phyloP scores from a whole-genome alignment of 2,329 filamentous ascomycete genomes.

The Fusarium sp. region DNA sequence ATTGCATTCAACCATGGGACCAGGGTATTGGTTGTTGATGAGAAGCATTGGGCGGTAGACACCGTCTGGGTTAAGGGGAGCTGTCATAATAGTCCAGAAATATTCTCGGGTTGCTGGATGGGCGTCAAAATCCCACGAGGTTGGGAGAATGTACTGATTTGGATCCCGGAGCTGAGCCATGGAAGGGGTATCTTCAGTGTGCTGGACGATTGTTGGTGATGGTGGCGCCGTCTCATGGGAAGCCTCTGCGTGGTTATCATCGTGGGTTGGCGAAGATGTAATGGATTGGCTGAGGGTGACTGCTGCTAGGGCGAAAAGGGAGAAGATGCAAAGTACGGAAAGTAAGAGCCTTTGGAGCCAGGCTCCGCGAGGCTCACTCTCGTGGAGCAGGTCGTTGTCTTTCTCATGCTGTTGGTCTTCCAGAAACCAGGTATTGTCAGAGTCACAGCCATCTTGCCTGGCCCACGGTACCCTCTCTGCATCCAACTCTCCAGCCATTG shows the following conservation, averaged over 20 bases:
- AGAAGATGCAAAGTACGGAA: constrained; percentile 19
- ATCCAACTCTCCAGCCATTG: neutral
- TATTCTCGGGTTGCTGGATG: constrained; percentile 64
- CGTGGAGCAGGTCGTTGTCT: neutral
- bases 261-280: neutral
- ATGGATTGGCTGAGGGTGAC: constrained; percentile 30
- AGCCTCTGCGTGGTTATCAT: constrained; percentile 7
- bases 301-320: constrained; percentile 35
- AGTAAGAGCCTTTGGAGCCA: neutral
- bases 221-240: neutral
- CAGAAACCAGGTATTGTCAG: neutral
- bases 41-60: constrained; percentile 69
- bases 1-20: constrained; percentile 78
- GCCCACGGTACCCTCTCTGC: neutral
- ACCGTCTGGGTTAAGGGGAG: constrained; percentile 69
- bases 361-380: neutral
- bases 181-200: constrained; percentile 38
- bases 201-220: constrained; percentile 18
- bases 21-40: constrained; percentile 80
- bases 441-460: neutral
- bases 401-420: neutral
- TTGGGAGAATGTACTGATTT: constrained; percentile 66
- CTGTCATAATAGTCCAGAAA: constrained; percentile 69
- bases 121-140: constrained; percentile 65
- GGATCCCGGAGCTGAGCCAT: constrained; percentile 44